These are phyloP conservation scores for Lentinula sp. DNA, from an alignment of 768 basidiomycete species.

Conservation along the genomic window DNA sequence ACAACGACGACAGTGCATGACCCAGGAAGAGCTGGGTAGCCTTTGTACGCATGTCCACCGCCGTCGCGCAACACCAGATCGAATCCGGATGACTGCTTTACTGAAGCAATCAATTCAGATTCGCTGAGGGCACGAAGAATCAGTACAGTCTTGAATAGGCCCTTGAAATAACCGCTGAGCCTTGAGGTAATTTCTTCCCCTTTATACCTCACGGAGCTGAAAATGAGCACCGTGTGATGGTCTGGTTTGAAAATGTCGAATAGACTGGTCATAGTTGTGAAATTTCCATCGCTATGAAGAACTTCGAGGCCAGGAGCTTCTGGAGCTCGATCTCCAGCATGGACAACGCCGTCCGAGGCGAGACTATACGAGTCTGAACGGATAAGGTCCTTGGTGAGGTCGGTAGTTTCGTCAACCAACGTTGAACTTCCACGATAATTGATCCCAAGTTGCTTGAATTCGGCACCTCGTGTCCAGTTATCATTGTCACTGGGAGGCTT, in stretches of 20 bases:
- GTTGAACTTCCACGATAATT: constrained; percentile 50
- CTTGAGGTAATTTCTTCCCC: not conserved
- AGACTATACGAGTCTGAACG: constrained; percentile 18
- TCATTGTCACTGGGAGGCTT: constrained; percentile 1
- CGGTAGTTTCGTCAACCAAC: constrained; percentile 31
- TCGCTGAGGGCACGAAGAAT: constrained; percentile 7
- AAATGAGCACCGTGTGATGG: constrained; percentile 29
- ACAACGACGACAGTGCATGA: constrained; percentile 41
- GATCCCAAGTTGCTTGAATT: constrained; percentile 38
- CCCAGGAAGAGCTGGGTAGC: constrained; percentile 35
- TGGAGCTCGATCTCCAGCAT: constrained; percentile 42
- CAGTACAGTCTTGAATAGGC: constrained; percentile 12
- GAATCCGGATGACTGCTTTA: not conserved
- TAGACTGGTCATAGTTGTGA: constrained; percentile 7
- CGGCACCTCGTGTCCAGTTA: constrained; percentile 15
- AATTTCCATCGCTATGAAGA: not conserved
- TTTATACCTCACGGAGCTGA: constrained; percentile 14
- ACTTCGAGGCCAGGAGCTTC: constrained; percentile 28
- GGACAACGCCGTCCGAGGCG: constrained; percentile 15
- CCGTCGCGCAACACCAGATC: constrained; percentile 16
- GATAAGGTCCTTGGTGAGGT: constrained; percentile 9
- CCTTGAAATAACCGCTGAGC: constrained; percentile 1
- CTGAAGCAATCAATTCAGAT: not conserved
- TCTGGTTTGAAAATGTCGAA: constrained; percentile 21
- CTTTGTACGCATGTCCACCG: constrained; percentile 19